phyloP scores from a whole-genome alignment of 257 asterid species.

The Nicotiana otophora region DNA sequence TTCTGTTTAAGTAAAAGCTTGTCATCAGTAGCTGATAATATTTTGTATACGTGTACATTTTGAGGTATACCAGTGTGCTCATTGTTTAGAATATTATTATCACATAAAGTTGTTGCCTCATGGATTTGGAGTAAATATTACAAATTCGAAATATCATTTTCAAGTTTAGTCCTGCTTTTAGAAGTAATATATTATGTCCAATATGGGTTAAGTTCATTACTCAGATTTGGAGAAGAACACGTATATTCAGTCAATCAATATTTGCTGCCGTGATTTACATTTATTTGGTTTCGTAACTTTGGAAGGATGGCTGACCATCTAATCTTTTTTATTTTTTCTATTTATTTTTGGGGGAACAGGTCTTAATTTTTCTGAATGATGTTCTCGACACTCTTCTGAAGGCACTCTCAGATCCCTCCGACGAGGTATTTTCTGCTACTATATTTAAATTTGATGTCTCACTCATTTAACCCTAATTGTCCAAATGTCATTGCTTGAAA shows the following conservation, averaged over 20 bases:
- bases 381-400: slow-evolving; percentile 61
- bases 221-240: not conserved
- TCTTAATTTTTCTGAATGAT: slow-evolving; percentile 58
- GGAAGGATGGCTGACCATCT: not conserved
- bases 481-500: not conserved
- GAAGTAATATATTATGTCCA: not conserved
- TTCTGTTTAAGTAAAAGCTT: too few species aligned
- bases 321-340: slow-evolving; percentile 4
- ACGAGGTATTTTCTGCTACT: slow-evolving; percentile 50
- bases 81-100: too few species aligned
- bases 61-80: too few species aligned
- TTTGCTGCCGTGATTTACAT: not conserved
- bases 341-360: slow-evolving; percentile 41
- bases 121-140: not conserved
- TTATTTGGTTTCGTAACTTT: not conserved
- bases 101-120: not conserved
- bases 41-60: too few species aligned
- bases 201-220: not conserved
- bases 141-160: not conserved
- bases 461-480: too few species aligned
- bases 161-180: not conserved
- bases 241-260: not conserved
- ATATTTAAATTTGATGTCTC: not conserved
- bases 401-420: slow-evolving; percentile 80
- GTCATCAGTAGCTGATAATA: too few species aligned